Conservation (phyloP, 169 alveolate species). For the Eimeria maxima region DNA sequence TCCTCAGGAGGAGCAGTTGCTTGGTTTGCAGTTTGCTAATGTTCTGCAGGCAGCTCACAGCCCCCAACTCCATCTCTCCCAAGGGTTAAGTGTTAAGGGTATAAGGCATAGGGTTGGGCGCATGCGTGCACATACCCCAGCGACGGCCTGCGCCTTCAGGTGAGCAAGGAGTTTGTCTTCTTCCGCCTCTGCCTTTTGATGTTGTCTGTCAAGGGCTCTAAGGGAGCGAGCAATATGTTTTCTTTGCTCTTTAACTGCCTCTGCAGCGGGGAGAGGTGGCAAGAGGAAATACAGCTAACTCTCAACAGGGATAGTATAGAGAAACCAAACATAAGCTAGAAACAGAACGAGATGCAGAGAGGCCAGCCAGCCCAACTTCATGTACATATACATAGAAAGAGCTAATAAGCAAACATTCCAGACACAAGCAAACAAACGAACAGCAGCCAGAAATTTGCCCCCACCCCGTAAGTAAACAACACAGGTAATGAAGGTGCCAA, state of each 20-base stretch:
- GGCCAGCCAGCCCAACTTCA: too few species aligned
- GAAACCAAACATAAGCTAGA: too few species aligned
- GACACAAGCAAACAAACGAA: too few species aligned
- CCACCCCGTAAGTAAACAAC: too few species aligned
- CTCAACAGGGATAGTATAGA: too few species aligned
- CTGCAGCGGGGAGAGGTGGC: neutral
- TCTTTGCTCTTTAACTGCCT: slow-evolving; percentile 39
- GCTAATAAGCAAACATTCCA: too few species aligned
- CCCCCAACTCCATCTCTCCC: neutral
- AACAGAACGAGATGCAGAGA: too few species aligned
- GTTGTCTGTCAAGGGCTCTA: slow-evolving; percentile 5
- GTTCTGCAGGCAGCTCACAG: neutral
- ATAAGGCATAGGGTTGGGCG: neutral
- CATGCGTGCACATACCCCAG: neutral
- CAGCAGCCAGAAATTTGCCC: too few species aligned
- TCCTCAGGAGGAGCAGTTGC: slow-evolving; percentile 23
- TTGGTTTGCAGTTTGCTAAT: slow-evolving; percentile 30
- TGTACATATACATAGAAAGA: too few species aligned
- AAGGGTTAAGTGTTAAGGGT: neutral
- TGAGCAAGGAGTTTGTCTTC: neutral
- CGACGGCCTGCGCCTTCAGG: neutral
- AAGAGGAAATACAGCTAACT: too few species aligned
- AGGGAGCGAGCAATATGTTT: slow-evolving; percentile 4
- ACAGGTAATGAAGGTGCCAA: too few species aligned
- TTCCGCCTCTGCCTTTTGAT: slow-evolving; percentile 27